Conservation (phyloP, 257 asterid species). For the Solanum ossicruentum region DNA sequence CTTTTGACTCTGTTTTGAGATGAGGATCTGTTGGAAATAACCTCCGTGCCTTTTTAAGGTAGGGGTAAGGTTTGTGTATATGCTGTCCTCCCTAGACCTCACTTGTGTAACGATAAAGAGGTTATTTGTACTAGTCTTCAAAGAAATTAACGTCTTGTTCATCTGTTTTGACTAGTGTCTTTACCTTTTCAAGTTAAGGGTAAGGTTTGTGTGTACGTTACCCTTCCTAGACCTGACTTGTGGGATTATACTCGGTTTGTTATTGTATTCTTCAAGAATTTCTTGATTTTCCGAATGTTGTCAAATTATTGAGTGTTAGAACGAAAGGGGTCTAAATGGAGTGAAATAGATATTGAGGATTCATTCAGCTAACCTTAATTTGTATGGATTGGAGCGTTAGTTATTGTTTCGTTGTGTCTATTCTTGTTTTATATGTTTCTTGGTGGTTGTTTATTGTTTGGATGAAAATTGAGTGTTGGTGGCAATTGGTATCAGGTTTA, state of each 20-base stretch:
- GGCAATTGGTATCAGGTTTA: conserved; percentile 45
- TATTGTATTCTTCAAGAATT: neutral
- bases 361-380: neutral
- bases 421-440: neutral
- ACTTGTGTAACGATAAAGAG: neutral
- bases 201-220: no score
- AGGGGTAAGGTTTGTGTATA: neutral
- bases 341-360: neutral
- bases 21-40: neutral
- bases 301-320: neutral
- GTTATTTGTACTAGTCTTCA: no score
- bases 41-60: no score
- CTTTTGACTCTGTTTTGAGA: neutral
- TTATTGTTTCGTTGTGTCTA: neutral
- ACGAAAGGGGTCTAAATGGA: neutral
- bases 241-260: neutral
- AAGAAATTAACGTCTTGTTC: neutral
- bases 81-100: neutral
- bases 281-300: neutral
- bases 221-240: neutral
- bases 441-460: neutral
- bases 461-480: neutral
- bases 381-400: neutral
- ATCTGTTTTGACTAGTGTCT: neutral
- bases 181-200: neutral